Base-by-base conservation (phyloP, 129 eudicot genomes). In the Lactuca sativa region DNA sequence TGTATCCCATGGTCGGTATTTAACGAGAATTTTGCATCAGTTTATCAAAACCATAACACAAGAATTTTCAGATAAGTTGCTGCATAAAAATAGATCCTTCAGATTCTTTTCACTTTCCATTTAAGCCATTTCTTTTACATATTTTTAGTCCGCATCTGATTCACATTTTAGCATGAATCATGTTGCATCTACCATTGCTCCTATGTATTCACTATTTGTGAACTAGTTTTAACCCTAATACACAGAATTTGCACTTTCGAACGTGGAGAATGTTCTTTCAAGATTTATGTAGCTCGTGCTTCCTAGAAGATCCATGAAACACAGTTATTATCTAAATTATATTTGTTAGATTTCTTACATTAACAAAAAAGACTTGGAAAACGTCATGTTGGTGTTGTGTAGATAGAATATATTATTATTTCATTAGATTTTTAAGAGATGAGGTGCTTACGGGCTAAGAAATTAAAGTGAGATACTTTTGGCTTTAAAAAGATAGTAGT, bases 371-470 rank as follows among this genome's bases (percentile, higher is more conserved):
- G 12, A 49, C 17, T 36, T 6, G 59, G 6, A 12, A 43, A 14
- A 44, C 66, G 11, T 70, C 11, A 58, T 2, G 16, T 14, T 16
- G 43, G 52, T 44, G 11, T 64, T 43, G 36, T 74, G 61, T 47
- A 38, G 32, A 59, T 17, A 14, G 54, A 66, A 51, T 67, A 25
- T 51, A 58, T 48, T 66, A 48, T 66, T 54, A 18, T 57, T 67
- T 58, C 33, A 16, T 76, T 12, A 53, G 64, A 38, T 69, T 52
- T 56, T 53, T 40, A 3, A 37, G 38, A 56, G 25, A 13, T 54
- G 52, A 53, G 59, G 65, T 69, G 30, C 75, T 77, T 77, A 69
- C 13, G 70, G 71, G 59, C 63, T 77, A 77, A 77, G 81, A 77
- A 69, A 62, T 69, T 41, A 53, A 77, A 77, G 81, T 77, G 66